phyloP scores from a whole-genome alignment of 2,329 filamentous ascomycete genomes.

The Cordyceps fumosorosea region DNA sequence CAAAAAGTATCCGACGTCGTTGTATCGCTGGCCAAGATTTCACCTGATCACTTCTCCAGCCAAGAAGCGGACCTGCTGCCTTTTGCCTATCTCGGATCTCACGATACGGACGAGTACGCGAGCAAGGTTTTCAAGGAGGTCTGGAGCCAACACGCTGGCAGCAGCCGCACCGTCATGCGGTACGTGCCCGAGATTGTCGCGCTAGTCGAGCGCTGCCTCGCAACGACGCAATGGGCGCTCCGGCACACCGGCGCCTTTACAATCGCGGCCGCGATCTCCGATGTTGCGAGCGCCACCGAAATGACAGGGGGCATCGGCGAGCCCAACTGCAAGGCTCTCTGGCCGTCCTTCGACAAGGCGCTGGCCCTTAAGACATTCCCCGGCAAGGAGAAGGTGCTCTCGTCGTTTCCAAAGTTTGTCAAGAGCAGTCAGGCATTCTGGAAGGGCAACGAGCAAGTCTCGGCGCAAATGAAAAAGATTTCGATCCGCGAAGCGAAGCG shows the following conservation, averaged over 20 bases:
- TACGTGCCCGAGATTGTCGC: constrained; percentile 77
- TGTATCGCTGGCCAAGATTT: constrained; percentile 74
- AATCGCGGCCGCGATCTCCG: constrained; percentile 64
- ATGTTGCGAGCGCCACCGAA: constrained; percentile 54
- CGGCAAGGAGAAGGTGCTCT: constrained; percentile 80
- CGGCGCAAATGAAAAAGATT: constrained; percentile 70
- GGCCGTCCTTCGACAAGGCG: constrained; percentile 77
- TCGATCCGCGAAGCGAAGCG: constrained; percentile 81
- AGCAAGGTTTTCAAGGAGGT: constrained; percentile 74
- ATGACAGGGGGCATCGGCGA: constrained; percentile 53
- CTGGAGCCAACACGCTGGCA: constrained; percentile 88
- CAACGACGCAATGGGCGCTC: constrained; percentile 79
- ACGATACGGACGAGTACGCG: constrained; percentile 77
- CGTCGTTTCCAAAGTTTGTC: constrained; percentile 72
- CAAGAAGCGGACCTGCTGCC: constrained; percentile 72
- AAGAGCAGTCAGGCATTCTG: constrained; percentile 55
- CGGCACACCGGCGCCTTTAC: constrained; percentile 83
- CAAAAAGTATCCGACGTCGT: constrained; percentile 78
- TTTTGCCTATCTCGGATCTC: constrained; percentile 80
- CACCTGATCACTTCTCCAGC: constrained; percentile 78
- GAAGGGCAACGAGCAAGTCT: constrained; percentile 44
- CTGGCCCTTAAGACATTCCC: constrained; percentile 86
- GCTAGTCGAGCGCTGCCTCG: constrained; percentile 61
- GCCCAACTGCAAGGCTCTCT: constrained; percentile 57
- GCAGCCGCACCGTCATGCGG: constrained; percentile 70